A percentile compares a stretch with the other conserved stretches of the same genome.
These are phyloP conservation scores for Torulaspora indica DNA, from an alignment of 805 yeast genomes.

Conservation along the genomic window DNA sequence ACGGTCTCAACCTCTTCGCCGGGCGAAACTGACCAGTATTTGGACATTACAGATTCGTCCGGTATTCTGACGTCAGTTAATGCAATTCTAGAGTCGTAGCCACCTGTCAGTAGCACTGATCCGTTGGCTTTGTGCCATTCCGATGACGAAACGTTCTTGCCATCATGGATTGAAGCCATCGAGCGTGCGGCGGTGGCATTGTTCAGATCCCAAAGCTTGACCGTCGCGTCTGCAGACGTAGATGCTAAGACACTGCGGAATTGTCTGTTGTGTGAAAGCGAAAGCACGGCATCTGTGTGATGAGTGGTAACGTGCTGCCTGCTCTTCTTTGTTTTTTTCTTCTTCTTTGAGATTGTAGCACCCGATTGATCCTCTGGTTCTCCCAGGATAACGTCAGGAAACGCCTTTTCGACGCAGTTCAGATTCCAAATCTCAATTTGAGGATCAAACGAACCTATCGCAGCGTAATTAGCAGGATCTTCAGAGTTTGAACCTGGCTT, in stretches of 20 bases:
- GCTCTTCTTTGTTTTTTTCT: slow-evolving; percentile 47
- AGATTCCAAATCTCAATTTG: slow-evolving; percentile 96
- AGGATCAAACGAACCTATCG: slow-evolving; percentile 95
- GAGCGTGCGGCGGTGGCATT: slow-evolving; percentile 74
- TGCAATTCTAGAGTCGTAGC: slow-evolving; percentile 81
- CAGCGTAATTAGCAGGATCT: slow-evolving; percentile 83
- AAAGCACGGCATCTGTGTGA: slow-evolving; percentile 91
- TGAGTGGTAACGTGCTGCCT: slow-evolving; percentile 59
- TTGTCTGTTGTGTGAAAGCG: slow-evolving; percentile 72
- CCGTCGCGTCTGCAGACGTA: slow-evolving; percentile 91
- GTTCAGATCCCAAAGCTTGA: slow-evolving; percentile 90
- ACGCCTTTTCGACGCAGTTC: slow-evolving; percentile 87
- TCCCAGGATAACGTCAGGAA: slow-evolving; percentile 90
- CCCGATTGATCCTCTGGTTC: slow-evolving; percentile 50
- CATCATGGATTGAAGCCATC: slow-evolving; percentile 58
- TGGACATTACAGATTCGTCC: slow-evolving; percentile 54
- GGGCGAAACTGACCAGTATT: slow-evolving; percentile 54
- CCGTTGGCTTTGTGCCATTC: slow-evolving; percentile 77
- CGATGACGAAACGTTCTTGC: slow-evolving; percentile 76
- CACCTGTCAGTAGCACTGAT: slow-evolving; percentile 77
- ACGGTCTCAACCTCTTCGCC: slow-evolving; percentile 85
- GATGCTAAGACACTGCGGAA: slow-evolving; percentile 87
- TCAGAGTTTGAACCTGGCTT: slow-evolving; percentile 50
- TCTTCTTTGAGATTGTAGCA: slow-evolving; percentile 44
- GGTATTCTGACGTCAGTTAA: slow-evolving; percentile 80